Percentiles rank a stretch among this genome's conserved stretches.
Conservation (phyloP, 805 yeast genomes). For the Ogataea chonburiensis region DNA sequence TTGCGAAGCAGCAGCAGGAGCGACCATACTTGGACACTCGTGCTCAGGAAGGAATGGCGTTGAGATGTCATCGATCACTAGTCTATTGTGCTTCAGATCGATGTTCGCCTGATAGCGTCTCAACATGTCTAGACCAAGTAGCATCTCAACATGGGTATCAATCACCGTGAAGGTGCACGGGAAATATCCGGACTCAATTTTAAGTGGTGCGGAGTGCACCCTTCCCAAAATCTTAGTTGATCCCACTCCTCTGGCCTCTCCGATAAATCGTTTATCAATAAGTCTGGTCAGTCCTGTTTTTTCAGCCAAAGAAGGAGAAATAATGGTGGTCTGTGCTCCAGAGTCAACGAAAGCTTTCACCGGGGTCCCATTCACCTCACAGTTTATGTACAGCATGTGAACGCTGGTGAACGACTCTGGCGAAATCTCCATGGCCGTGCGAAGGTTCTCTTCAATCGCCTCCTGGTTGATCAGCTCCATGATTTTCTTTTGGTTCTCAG, state of each 20-base stretch:
- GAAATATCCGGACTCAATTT: constrained; percentile 62
- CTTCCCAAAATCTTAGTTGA: constrained; percentile 73
- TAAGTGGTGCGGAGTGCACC: constrained; percentile 85
- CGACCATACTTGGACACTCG: constrained; percentile 53
- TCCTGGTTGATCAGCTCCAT: constrained; percentile 65
- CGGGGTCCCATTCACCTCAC: constrained; percentile 74
- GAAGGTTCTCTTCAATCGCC: constrained; percentile 76
- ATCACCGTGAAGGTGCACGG: constrained; percentile 71
- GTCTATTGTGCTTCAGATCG: constrained; percentile 64
- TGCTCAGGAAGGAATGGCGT: constrained; percentile 70
- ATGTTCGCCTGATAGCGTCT: constrained; percentile 82
- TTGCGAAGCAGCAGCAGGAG: constrained; percentile 21
- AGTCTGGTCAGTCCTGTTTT: constrained; percentile 65
- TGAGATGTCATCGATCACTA: constrained; percentile 70
- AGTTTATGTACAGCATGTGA: constrained; percentile 76
- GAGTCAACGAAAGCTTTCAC: constrained; percentile 95
- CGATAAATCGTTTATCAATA: constrained; percentile 76
- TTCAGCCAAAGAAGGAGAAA: constrained; percentile 76
- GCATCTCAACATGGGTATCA: constrained; percentile 68
- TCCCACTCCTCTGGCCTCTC: constrained; percentile 92
- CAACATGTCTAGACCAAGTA: constrained; percentile 90
- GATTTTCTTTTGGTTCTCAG: constrained; percentile 63
- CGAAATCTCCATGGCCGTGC: constrained; percentile 76
- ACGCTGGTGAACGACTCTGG: constrained; percentile 90
- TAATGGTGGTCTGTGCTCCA: constrained; percentile 90